Evolutionary conservation across 768 basidiomycete genomes (phyloP), one percentile per base, ranked within the genome.

Genomic region (Pleurotus cornucopiae): DNA sequence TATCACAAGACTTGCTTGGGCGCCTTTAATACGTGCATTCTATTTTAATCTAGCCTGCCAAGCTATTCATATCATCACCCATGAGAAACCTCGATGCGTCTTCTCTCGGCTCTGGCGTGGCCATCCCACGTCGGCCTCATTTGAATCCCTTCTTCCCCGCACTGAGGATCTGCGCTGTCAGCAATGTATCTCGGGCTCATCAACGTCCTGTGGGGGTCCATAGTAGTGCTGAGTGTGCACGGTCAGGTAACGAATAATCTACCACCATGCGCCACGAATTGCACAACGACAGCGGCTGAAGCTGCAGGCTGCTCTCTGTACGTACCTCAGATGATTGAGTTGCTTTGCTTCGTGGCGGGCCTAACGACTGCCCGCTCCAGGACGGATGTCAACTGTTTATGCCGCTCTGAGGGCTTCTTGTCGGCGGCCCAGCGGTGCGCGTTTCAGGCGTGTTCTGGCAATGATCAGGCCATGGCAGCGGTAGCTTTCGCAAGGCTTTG

Each of bases 231-330:
- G n/a, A 39, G 6, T 6, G 38, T 39, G 18, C 21, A 23, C 9
- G 51, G 38, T 4, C 51, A 52, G 20, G 51, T 52, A 20, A 41
- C 51, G 37, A 39, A 52, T 20, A 37, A 40, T 20, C 13, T 52
- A n/a, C 51, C 51, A 3, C 21, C 13, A 41, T 52, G 51, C 41
- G 51, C 51, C 41, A 9, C 23, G 20, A 23, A 20, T 37, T 52
- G 51, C 38, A 39, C 38, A 9, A 41, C 51, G 51, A 52, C 51
- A 13, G 51, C 51, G 9, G 51, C 51, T 12, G 37, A 40, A 11
- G 51, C 51, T 40, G 51, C 37, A 5, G 51, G 51, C 9, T 52
- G 51, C 51, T 52, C 51, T 9, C 21, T 40, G 51, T 52, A 25
- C 21, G 51, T 34, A 14, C n/a, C n/a, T 20, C 23, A 23, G 23